Evolutionary conservation across 441 rosid species (phyloP), one percentile per base, ranked within the genome.

Genomic region (Populus hybrid): DNA sequence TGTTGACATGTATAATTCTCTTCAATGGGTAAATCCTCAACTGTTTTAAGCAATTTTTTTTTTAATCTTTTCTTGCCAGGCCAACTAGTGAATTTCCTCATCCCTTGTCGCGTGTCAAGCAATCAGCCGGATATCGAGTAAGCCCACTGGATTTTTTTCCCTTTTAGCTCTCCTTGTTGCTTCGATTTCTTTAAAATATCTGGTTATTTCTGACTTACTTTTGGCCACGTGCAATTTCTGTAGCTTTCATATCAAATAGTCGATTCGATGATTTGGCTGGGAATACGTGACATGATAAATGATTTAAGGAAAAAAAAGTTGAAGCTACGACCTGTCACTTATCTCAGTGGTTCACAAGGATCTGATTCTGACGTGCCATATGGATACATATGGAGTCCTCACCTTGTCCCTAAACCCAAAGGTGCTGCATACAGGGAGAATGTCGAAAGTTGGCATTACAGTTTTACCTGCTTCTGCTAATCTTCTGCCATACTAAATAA

Each of bases 381-480:
- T 87, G 99, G 98, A 81, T 97, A 97, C 76, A 94, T 97, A 86
- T 97, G 99, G 99, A 97, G 99, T 82, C 99, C 99, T 77, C 96
- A 93, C 75, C 98, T 93, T 76, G 98, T 93, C 79, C 99, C 99
- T 67, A 97, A 97, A 86, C 99, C 99, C 73, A 97, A 97, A 97
- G 98, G 98, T 97, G 45, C 68, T 75, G 63, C 74, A 53, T 68
- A 31, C 73, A 77, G 82, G 61, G 64, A 64, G 67, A 21, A 14
- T 76, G 3, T 75, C 18, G 70, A 26, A 77, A 6, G 42, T 18
- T 59, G 68, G 65, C 64, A 64, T 76, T 74, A 38, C 26, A 35
- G 7, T 26, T 3, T 53, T 24, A 23, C 29, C 53, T 20, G 11
- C 40, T 26, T 68, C 45, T 14, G 42, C 18, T 29, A 11, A 10